These are phyloP conservation scores for Akebia trifoliata DNA, from an alignment of 164 flowering plant genomes.

Conservation along the genomic window DNA sequence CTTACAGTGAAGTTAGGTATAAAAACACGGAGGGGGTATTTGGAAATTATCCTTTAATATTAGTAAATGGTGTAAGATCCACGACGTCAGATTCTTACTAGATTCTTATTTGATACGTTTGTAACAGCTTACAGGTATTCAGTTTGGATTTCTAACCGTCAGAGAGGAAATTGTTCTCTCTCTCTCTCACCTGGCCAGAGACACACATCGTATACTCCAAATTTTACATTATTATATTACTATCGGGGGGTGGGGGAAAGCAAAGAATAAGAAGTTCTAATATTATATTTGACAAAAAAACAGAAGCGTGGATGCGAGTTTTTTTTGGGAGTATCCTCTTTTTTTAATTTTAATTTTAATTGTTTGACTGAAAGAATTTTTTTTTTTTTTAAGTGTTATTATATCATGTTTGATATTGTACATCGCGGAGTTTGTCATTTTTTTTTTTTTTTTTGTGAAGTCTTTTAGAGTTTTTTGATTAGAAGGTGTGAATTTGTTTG, in stretches of 20 bases:
- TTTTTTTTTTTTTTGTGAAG: background rate
- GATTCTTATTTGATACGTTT: background rate
- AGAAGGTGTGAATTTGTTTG: conserved; percentile 1
- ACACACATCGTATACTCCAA: conserved; percentile 29
- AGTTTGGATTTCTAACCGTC: conserved; percentile 44
- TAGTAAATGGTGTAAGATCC: too few species aligned
- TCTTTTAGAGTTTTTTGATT: too few species aligned
- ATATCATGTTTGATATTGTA: conserved; percentile 23
- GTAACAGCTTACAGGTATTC: conserved; percentile 24
- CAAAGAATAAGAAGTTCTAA: conserved; percentile 11
- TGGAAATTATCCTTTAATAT: too few species aligned
- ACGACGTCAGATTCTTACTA: too few species aligned
- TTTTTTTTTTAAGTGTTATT: background rate
- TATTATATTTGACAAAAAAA: conserved; percentile 21
- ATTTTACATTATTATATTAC: conserved; percentile 15
- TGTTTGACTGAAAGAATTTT: conserved; percentile 2
- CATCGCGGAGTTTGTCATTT: conserved; percentile 10
- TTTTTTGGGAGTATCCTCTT: conserved; percentile 71
- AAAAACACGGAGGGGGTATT: too few species aligned
- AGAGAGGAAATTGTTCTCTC: conserved; percentile 17
- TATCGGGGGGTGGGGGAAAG: background rate
- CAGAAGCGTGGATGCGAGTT: conserved; percentile 51
- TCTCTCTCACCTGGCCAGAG: conserved; percentile 11
- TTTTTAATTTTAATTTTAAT: conserved; percentile 20
- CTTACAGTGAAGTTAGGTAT: too few species aligned